Evolutionary conservation across 768 basidiomycete genomes (phyloP).

Genomic region (Macrolepiota dolichaula): DNA sequence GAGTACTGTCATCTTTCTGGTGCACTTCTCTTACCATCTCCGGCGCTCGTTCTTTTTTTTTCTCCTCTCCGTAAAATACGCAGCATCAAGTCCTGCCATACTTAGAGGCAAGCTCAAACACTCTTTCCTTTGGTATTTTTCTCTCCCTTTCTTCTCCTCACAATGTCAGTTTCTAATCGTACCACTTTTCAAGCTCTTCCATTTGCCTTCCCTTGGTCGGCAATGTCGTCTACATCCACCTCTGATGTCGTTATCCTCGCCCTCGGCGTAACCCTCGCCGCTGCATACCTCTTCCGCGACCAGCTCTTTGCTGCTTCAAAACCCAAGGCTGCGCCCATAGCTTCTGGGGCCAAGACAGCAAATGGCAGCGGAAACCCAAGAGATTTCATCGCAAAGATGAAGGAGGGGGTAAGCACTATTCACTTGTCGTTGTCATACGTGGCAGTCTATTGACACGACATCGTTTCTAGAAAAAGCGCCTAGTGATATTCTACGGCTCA

Average conservation of each 20-base stretch:
- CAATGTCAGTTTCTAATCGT: conserved; percentile 32
- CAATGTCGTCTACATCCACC: conserved; percentile 60
- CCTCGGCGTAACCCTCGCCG: conserved; percentile 73
- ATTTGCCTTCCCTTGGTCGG: conserved; percentile 26
- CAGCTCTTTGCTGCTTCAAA: conserved; percentile 69
- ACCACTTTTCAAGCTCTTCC: conserved; percentile 38
- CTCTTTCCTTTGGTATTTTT: conserved; percentile 23
- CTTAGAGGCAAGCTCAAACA: conserved; percentile 17
- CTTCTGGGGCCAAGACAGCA: conserved; percentile 28
- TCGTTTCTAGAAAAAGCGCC: conserved; percentile 79
- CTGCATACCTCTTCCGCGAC: conserved; percentile 80
- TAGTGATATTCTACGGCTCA: conserved; percentile 97
- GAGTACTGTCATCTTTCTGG: conserved; percentile 15
- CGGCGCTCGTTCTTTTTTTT: conserved; percentile 16
- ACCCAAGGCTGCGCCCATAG: conserved; percentile 48
- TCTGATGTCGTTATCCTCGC: conserved; percentile 73
- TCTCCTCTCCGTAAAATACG: conserved; percentile 12
- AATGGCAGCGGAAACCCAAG: conserved; percentile 86
- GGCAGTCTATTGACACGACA: conserved; percentile 9
- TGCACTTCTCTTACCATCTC: conserved; percentile 17
- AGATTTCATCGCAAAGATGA: conserved; percentile 94
- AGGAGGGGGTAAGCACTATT: conserved; percentile 68
- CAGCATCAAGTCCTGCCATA: conserved; percentile 9
- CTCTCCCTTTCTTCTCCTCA: conserved; percentile 16
- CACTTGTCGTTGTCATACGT: conserved; percentile 4